Evolutionary conservation across 1,139 yeast species (phyloP).

Genomic region (Hansenula sp.): DNA sequence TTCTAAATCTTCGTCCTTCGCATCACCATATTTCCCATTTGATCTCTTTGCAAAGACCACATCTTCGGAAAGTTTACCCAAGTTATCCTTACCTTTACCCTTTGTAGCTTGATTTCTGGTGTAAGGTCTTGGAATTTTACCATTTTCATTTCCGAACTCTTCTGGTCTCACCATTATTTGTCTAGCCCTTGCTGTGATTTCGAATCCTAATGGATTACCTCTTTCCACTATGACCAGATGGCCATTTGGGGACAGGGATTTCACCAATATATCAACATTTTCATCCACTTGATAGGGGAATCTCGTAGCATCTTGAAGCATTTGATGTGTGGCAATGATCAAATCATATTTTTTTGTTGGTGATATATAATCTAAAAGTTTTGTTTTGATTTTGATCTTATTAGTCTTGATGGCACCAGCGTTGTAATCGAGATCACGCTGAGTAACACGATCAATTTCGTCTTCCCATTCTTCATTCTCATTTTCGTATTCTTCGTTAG

Average conservation of each 20-base stretch:
- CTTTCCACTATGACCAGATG: conserved; percentile 76
- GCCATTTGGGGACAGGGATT: conserved; percentile 71
- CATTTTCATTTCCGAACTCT: conserved; percentile 46
- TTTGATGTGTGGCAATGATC: conserved; percentile 81
- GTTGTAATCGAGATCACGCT: conserved; percentile 29
- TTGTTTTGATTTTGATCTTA: conserved; percentile 48
- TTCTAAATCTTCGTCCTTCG: conserved; percentile 40
- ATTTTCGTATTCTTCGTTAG: conserved; percentile 9
- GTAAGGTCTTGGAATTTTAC: conserved; percentile 72
- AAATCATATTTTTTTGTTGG: conserved; percentile 63
- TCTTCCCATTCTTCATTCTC: conserved; percentile 9
- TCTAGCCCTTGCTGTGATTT: conserved; percentile 83
- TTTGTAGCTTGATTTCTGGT: conserved; percentile 27
- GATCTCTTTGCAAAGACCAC: conserved; percentile 35
- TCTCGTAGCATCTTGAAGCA: conserved; percentile 53
- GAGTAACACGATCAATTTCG: conserved; percentile 15
- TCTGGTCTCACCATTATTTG: conserved; percentile 87
- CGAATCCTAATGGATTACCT: conserved; percentile 89
- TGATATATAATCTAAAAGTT: conserved; percentile 40
- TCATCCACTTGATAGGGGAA: conserved; percentile 76
- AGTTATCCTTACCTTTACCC: conserved; percentile 37
- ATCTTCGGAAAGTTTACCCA: conserved; percentile 28
- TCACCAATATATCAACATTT: conserved; percentile 56
- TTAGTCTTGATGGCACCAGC: conserved; percentile 62
- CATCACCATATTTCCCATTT: conserved; percentile 37